Conservation (phyloP, 1,284 basidiomycete species). For the Naganishia sp. region DNA sequence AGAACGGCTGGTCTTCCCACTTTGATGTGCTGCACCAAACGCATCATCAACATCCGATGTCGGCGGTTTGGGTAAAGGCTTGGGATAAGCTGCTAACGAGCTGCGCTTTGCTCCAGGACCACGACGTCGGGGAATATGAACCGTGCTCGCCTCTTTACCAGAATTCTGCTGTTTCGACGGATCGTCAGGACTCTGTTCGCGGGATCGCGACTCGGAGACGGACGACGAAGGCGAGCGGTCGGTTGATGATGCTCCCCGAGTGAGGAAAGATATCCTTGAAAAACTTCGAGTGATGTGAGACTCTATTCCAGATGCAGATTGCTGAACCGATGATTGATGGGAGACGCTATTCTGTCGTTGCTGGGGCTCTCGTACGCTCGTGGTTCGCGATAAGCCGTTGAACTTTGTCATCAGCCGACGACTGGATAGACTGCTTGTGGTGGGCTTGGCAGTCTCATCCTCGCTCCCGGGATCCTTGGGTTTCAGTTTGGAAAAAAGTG, state of each 20-base stretch:
- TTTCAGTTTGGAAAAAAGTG: conserved; percentile 14
- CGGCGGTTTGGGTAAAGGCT: not conserved
- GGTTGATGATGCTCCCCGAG: too few species aligned
- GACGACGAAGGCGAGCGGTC: too few species aligned
- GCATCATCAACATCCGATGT: not conserved
- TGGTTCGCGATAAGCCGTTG: conserved; percentile 6
- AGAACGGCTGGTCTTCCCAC: not conserved
- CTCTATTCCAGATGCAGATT: not conserved
- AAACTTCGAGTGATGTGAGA: not conserved
- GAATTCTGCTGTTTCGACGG: too few species aligned
- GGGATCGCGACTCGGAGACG: too few species aligned
- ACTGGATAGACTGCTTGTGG: not conserved
- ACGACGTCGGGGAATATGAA: too few species aligned
- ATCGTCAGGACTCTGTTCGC: not conserved
- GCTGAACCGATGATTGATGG: not conserved
- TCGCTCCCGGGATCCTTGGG: conserved; percentile 13
- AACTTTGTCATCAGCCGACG: not conserved
- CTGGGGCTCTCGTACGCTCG: not conserved
- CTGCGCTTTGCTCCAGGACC: too few species aligned
- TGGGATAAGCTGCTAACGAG: not conserved
- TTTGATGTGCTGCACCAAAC: not conserved
- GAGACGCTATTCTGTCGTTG: conserved; percentile 6
- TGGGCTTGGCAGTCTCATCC: not conserved
- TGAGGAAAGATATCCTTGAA: too few species aligned
- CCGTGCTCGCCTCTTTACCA: too few species aligned